Base-by-base conservation (phyloP, 257 asterid genomes). In the Euphrasia confusa region DNA sequence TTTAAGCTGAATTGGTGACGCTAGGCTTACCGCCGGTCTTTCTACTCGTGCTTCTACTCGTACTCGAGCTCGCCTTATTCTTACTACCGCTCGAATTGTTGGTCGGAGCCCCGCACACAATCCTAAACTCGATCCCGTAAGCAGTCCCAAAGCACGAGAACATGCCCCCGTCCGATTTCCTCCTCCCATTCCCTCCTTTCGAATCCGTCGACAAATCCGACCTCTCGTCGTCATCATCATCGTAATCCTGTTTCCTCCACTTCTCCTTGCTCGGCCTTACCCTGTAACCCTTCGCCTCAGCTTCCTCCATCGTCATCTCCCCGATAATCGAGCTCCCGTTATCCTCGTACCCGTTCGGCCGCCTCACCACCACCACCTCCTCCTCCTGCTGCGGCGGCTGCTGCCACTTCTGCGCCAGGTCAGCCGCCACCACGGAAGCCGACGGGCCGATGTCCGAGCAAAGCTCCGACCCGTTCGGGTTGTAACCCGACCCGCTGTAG, bases 401-500 rank as follows among this genome's bases (percentile, higher is more conserved):
- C 6, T 69, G 79, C 37, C 54, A 24, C 35, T 78, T 77, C 67
- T 33, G 58, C n/a, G 88, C 86, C 17, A 87, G 50, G 17, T 87
- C 92, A 0, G 92, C 95, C 0, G 97, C 97, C 75, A 90, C 95
- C 27, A 90, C 69, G 0, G 97, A 87, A 2, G 96, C 96, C 0
- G 97, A 90, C 0, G 97, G 97, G 10, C 97, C 97, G 1, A 90
- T 78, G n/a, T 90, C 97, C 0, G 97, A 90, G 71, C 89, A 85
- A 0, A 83, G 32, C 26, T 84, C 95, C 3, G 95, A 82, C 2
- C 84, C 90, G 10, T 80, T 79, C 5, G 24, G 24, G 24, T 21
- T 21, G 24, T 21, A 21, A 81, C 60, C 27, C 0, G 87, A 81
- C 10, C 26, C 26, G 12, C 77, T 76, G n/a, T 74, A 58, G 37